Base-by-base conservation (phyloP, 179 eudicot species). In the Nepenthes alata region DNA sequence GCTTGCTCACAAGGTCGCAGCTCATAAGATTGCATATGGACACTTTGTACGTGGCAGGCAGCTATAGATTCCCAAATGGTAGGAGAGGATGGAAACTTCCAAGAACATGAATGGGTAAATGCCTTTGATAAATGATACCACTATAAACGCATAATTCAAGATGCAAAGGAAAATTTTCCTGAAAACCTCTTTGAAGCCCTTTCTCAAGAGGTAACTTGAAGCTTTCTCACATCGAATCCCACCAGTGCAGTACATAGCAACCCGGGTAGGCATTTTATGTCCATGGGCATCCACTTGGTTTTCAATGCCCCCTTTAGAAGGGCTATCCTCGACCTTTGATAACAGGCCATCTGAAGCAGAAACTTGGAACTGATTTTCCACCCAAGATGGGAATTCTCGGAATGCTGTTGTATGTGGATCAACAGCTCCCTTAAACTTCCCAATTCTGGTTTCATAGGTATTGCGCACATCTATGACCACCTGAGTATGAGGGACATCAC, bases 201-300 rank as follows among this genome's bases (percentile, higher is more conserved):
- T 83, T 79, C 90, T 77, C 53, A 93, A 77, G 76, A 93, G 95
- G 69, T 74, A 87, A 70, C 98, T 93, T 51, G 98, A 79, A 69
- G 98, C 98, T 73, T 93, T 93, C 74, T 93, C 98, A 71, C 96
- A 93, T 55, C 96, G 85, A 67, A 93, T 89, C 47, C 98, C 98
- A 69, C 96, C 98, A n/a, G 98, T 93, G 75, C 98, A 93, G 66
- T 93, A 89, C 98, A 93, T 89, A 60, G 98, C 96, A 70, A 93
- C 87, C n/a, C 86, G 81, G 36, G 95, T 81, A 25, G 80, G 89
- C 57, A 60, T 73, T 62, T 76, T 80, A 60, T 56, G 68, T 57
- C 65, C 83, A 51, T 69, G 66, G 59, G 54, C 47, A 52, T 56
- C 74, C 54, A 47, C 58, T 65, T 65, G 67, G 57, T 64, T 63